Base-by-base conservation (phyloP, 176 grass and related monocot genomes). In the Zoysia japonica region DNA sequence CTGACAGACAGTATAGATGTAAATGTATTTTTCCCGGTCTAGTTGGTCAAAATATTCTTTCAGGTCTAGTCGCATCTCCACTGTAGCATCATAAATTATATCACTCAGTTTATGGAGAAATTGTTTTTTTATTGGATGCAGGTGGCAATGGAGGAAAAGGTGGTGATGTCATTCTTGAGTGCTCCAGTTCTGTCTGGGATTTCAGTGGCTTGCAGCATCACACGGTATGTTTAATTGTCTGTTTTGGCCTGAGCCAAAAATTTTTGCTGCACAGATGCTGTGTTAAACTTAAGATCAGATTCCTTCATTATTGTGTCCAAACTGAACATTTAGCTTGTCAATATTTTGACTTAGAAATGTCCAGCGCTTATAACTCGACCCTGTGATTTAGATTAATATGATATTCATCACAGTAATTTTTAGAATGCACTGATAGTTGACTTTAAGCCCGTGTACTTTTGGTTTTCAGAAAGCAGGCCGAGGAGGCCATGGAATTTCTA, bases 131-230 rank as follows among this genome's bases (percentile, higher is more conserved):
- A 61, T 53, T 19, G 65, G 17, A 11, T 93, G 46, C 68, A 96
- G 90, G 90, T 85, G 93, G 90, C 4, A 90, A 90, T 88, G 93
- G 90, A 53, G 88, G 93, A 66, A 92, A 44, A 77, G 93, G 93
- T 36, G 90, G 93, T 51, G 85, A 90, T 90, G 88, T 93, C 78
- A 87, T 97, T 66, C 88, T 97, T 61, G 93, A 97, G 80, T 93
- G 93, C 86, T 93, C 90, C 76, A 68, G 48, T 9, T 78, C 85
- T 77, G 65, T 93, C 80, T 97, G 88, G 90, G 93, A 93, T 84
- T 97, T 93, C 51, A 90, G 88, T 41, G 78, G 74, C 42, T 85
- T 93, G 73, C 91, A 88, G 68, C 88, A 93, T 64, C 91, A 93
- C 56, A 81, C 85, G 85, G 91, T 93, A 88, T 74, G 60, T 68